Percentiles rank a stretch among this genome's conserved stretches.
Conservation (phyloP, 306 rosid species). For the apple (Malus domestica) region ASM211411v1 NC_041791.1:37123001-37123500, state of each 20-base stretch:
- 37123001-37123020: not conserved
- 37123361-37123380: conserved; percentile 11
- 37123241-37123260: conserved; percentile 1
- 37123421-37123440: not conserved
- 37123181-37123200: conserved; percentile 23
- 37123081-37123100: not conserved
- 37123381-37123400: conserved; percentile 19
- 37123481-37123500: conserved; percentile 10
- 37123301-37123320: conserved; percentile 14
- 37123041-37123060: too few relatives aligned
- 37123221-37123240: conserved; percentile 20
- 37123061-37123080: not conserved
- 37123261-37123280: conserved; percentile 19
- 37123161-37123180: not conserved
- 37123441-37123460: conserved; percentile 6
- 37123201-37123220: conserved; percentile 15
- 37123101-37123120: too few relatives aligned
- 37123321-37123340: conserved; percentile 28
- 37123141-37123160: not conserved
- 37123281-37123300: conserved; percentile 10
- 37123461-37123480: conserved; percentile 16
- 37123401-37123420: conserved; percentile 16
- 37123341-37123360: conserved; percentile 22
- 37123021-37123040: not conserved
- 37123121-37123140: too few relatives aligned